A percentile compares a stretch with the other conserved stretches of the same genome.
These are phyloP conservation scores for Russula foetens DNA, from an alignment of 768 basidiomycete genomes.

Conservation along the genomic window DNA sequence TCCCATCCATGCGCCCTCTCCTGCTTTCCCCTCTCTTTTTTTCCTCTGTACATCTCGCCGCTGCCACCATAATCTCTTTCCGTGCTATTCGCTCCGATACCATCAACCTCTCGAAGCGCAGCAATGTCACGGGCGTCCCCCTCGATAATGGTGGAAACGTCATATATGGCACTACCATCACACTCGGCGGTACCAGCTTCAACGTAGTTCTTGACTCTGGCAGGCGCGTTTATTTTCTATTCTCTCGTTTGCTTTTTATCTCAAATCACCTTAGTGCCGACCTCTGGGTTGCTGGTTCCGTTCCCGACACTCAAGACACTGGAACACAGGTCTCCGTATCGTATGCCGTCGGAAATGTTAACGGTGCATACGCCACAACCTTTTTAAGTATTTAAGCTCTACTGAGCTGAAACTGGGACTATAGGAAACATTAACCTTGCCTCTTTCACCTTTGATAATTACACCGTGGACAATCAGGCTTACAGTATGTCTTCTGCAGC, in stretches of 20 bases:
- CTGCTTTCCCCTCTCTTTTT: neutral
- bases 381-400: neutral
- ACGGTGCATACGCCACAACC: conserved; percentile 37
- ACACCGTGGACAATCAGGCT: conserved; percentile 54
- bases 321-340: conserved; percentile 48
- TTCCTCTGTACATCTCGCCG: neutral
- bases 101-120: neutral
- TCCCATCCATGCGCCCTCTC: conserved; percentile 13
- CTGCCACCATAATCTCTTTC: conserved; percentile 11
- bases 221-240: conserved; percentile 39
- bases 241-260: neutral
- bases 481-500: conserved; percentile 40
- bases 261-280: conserved; percentile 46
- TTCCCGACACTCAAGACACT: conserved; percentile 44
- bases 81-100: neutral
- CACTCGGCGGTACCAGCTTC: conserved; percentile 48
- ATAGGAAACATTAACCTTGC: conserved; percentile 51
- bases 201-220: conserved; percentile 70
- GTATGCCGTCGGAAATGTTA: conserved; percentile 63
- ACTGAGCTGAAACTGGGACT: neutral
- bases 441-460: conserved; percentile 45
- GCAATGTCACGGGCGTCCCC: conserved; percentile 28
- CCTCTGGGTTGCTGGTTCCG: conserved; percentile 55
- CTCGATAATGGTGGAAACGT: conserved; percentile 62
- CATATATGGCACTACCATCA: conserved; percentile 66